Evolutionary conservation across 257 asterid genomes (phyloP).

Genomic region (Oldenlandia corymbosa): DNA sequence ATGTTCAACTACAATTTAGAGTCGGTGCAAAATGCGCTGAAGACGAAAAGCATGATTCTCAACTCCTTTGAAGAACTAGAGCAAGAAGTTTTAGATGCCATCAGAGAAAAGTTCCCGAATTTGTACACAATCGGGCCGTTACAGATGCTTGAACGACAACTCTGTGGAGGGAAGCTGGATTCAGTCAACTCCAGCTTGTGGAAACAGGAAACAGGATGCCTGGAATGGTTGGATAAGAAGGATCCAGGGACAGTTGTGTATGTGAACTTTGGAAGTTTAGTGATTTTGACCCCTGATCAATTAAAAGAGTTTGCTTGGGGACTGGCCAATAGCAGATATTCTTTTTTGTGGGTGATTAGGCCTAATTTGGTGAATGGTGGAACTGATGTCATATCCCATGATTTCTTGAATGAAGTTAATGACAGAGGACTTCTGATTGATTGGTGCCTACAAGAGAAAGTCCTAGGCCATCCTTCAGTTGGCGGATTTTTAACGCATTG

Average conservation of each 20-base stretch:
- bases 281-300: conserved; percentile 27
- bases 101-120: conserved; percentile 23
- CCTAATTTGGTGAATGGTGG: conserved; percentile 36
- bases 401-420: conserved; percentile 22
- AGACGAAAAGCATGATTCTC: conserved; percentile 22
- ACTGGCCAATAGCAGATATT: conserved; percentile 29
- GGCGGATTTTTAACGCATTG: conserved; percentile 37
- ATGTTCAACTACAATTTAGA: conserved; percentile 35
- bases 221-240: conserved; percentile 33
- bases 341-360: conserved; percentile 46
- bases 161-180: conserved; percentile 4
- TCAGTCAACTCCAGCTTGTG: conserved; percentile 27
- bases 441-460: conserved; percentile 42
- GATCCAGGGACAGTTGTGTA: conserved; percentile 31
- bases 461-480: conserved; percentile 25
- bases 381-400: conserved; percentile 18
- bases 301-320: conserved; percentile 43
- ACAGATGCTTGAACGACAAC: conserved; percentile 9
- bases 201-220: conserved; percentile 33
- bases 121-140: conserved; percentile 41
- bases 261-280: conserved; percentile 37
- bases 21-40: conserved; percentile 18
- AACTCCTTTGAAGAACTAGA: conserved; percentile 41
- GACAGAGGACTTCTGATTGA: conserved; percentile 30
- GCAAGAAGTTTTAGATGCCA: conserved; percentile 23